Conservation (phyloP, 306 rosid species). For the Calophaca sinica region DNA sequence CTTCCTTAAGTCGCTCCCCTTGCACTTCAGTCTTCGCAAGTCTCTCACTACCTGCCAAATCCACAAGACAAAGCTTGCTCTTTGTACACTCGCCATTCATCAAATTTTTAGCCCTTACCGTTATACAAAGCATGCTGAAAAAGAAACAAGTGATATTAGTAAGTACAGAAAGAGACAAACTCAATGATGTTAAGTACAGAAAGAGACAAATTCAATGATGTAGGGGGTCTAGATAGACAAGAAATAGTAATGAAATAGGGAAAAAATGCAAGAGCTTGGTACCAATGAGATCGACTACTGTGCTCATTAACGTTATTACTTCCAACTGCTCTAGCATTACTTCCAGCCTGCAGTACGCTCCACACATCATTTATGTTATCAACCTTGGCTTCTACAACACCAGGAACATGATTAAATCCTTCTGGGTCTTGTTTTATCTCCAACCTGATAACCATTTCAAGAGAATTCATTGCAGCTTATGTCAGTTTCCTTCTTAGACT, state of each 20-base stretch:
- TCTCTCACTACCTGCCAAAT: conserved; percentile 96
- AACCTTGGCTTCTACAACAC: conserved; percentile 78
- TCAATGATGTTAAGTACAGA: conserved; percentile 19
- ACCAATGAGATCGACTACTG: conserved; percentile 96
- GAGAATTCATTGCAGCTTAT: conserved; percentile 37
- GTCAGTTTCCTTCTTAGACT: conserved; percentile 35
- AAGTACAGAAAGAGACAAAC: conserved; percentile 17
- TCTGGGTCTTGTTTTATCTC: conserved; percentile 85
- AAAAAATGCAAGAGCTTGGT: conserved; percentile 24
- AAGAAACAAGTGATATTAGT: conserved; percentile 36
- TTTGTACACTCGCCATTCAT: conserved; percentile 75
- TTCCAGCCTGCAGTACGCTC: conserved; percentile 79
- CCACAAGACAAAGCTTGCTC: conserved; percentile 96
- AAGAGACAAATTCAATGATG: conserved; percentile 28
- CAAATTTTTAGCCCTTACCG: conserved; percentile 80
- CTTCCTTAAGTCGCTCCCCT: conserved; percentile 87
- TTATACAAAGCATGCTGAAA: conserved; percentile 79
- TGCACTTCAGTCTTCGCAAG: conserved; percentile 86
- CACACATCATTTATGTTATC: conserved; percentile 71
- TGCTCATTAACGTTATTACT: conserved; percentile 89
- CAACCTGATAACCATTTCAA: conserved; percentile 60
- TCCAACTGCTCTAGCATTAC: conserved; percentile 86
- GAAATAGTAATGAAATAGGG: conserved; percentile 6
- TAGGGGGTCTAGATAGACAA: background rate
- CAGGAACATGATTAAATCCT: conserved; percentile 84